Conservation (phyloP, 208 protist species). For the Trypanosomatidae sp. region DNA sequence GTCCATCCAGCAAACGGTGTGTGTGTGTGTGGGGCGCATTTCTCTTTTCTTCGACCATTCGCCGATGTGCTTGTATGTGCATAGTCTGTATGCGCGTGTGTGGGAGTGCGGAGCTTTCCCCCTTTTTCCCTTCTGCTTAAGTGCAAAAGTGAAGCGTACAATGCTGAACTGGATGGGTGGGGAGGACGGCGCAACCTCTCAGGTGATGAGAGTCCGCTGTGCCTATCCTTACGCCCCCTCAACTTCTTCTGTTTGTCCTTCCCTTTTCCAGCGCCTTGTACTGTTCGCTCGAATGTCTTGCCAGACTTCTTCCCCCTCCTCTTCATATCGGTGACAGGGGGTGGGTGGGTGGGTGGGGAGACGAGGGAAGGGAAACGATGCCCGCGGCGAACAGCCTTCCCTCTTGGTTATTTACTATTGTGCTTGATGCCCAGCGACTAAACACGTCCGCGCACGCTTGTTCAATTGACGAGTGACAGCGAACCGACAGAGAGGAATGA, state of each 20-base stretch:
- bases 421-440: not conserved
- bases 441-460: no score
- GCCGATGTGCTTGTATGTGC: not conserved
- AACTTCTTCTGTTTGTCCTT: slow-evolving; percentile 16
- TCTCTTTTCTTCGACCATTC: not conserved
- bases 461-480: no score
- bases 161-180: not conserved
- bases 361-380: not conserved
- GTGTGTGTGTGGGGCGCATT: not conserved
- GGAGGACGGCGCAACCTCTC: no score
- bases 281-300: not conserved
- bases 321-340: not conserved
- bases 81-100: not conserved
- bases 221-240: not conserved
- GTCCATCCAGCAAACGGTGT: not conserved
- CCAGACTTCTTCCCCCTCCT: not conserved
- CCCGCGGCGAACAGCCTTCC: not conserved
- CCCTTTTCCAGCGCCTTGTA: slow-evolving; percentile 10
- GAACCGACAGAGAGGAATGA: no score
- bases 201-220: not conserved
- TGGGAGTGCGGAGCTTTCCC: not conserved
- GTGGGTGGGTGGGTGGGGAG: slow-evolving; percentile 4
- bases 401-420: not conserved
- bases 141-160: not conserved
- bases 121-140: slow-evolving; percentile 8